A percentile compares a stretch with the other conserved stretches of the same genome.
phyloP scores from a whole-genome alignment of 805 yeast genomes.

The Limtongozyma cylindracea region DNA sequence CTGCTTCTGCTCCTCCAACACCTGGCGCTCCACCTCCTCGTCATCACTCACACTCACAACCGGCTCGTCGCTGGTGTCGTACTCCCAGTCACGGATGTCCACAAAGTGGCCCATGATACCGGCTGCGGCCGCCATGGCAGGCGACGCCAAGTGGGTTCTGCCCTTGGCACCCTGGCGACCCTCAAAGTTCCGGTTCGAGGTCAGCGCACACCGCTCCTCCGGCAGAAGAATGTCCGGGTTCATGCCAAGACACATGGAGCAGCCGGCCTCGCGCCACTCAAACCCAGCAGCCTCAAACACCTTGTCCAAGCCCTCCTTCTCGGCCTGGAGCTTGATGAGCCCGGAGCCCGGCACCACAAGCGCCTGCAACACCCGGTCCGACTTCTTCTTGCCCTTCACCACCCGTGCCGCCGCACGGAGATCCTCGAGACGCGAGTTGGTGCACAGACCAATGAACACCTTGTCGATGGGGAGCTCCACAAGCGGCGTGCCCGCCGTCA shows the following conservation, averaged over 20 bases:
- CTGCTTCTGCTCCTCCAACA: slow-evolving; percentile 46
- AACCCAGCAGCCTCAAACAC: slow-evolving; percentile 83
- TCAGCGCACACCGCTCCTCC: slow-evolving; percentile 93
- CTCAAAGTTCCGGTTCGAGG: slow-evolving; percentile 95
- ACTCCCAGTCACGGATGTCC: slow-evolving; percentile 69
- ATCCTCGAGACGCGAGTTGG: slow-evolving; percentile 94
- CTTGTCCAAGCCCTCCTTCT: slow-evolving; percentile 81
- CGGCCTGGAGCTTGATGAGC: slow-evolving; percentile 80
- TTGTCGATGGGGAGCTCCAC: slow-evolving; percentile 62
- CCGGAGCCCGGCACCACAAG: slow-evolving; percentile 97
- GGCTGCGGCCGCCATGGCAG: slow-evolving; percentile 99
- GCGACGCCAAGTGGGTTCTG: slow-evolving; percentile 94
- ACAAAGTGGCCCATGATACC: slow-evolving; percentile 76
- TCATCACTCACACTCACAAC: slow-evolving; percentile 26
- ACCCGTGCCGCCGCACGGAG: slow-evolving; percentile 86
- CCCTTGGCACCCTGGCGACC: slow-evolving; percentile 97
- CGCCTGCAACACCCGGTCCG: slow-evolving; percentile 55
- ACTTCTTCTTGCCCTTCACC: slow-evolving; percentile 74
- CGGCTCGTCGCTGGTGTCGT: slow-evolving; percentile 32
- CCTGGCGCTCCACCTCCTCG: slow-evolving; percentile 33
- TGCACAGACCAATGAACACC: slow-evolving; percentile 95
- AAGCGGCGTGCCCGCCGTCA: slow-evolving; percentile 60
- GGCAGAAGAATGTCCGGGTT: slow-evolving; percentile 93
- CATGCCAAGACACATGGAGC: slow-evolving; percentile 99
- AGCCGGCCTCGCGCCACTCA: slow-evolving; percentile 99